Base-by-base conservation (phyloP, 495 filamentous ascomycete genomes). In the Paragyromitra xinjiangensis region DNA sequence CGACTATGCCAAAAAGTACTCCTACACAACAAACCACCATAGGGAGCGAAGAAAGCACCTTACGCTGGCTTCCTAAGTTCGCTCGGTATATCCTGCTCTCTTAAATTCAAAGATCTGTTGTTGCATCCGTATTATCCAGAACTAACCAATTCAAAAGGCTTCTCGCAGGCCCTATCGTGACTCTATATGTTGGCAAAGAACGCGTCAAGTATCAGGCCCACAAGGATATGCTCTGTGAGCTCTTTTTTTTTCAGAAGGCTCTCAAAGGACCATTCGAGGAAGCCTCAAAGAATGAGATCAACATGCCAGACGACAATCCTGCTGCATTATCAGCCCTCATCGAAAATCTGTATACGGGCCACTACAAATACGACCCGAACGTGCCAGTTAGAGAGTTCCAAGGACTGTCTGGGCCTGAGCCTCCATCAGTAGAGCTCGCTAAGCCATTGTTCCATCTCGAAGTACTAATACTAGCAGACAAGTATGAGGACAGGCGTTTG, bases 281-380 rank as follows among this genome's bases (percentile, higher is more conserved):
- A 34, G 34, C 50, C 19, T 12, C 3, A 11, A n/a, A 53, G 9
- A 55, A 55, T n/a, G 16, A 9, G 1, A 56, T 69, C 37, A 26
- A 14, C 9, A 55, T 69, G 48, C 66, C 51, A 24, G 48, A 69
- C 8, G 66, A 69, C n/a, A 29, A 55, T 16, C 65, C 65, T 0
- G 65, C 37, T 11, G 34, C 50, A 0, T 24, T 50, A 1, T 16
- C 44, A 8, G 63, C 44, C 50, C 63, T 65, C 63, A 39, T 65
- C 2, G 11, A 48, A 48, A 29, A 22, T 11, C 19, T 64, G 16
- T 44, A 64, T 64, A 44, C 6, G 5, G 61, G 37, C 6, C 6
- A 39, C n/a, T 53, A 53, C 50, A 53, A 14, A 53, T 53, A 53
- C n/a, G 19, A 53, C 7, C 44, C 44, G 14, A 48, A 48, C 16